These are phyloP conservation scores for Dendrostoma leiphaemia DNA, from an alignment of 2,329 filamentous ascomycete species.

Conservation along the genomic window DNA sequence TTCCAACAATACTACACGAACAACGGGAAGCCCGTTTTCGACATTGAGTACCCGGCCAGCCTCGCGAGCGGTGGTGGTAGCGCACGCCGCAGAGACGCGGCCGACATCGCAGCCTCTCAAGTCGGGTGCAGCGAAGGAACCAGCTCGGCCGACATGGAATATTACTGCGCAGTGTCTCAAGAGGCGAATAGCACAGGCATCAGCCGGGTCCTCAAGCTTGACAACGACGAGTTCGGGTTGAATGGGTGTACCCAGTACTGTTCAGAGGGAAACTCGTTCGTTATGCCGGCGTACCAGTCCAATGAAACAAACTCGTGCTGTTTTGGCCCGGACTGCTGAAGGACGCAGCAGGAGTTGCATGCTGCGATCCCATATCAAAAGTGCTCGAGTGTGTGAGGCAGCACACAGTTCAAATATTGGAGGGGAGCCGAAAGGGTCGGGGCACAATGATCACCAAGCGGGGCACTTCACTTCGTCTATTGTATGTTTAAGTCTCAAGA, in stretches of 20 bases:
- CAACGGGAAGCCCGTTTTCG: conserved; percentile 15
- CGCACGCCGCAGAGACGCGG: background rate
- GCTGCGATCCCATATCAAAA: too few relatives aligned
- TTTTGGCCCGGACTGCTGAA: background rate
- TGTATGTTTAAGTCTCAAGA: too few relatives aligned
- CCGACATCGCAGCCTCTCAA: background rate
- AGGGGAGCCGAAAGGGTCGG: too few relatives aligned
- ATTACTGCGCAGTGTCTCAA: conserved; percentile 5
- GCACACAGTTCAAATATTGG: too few relatives aligned
- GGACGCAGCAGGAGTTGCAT: background rate
- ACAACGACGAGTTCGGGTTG: conserved; percentile 14
- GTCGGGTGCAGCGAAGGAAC: conserved; percentile 3
- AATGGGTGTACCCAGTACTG: conserved; percentile 18
- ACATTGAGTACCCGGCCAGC: conserved; percentile 16
- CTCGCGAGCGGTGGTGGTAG: conserved; percentile 3
- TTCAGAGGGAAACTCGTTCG: conserved; percentile 2
- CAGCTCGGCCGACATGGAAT: background rate
- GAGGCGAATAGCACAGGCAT: background rate
- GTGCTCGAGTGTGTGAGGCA: too few relatives aligned
- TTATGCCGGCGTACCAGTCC: conserved; percentile 9
- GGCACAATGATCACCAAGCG: too few relatives aligned
- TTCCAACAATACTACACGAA: conserved; percentile 11
- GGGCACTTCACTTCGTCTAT: too few relatives aligned
- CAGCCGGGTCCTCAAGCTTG: conserved; percentile 18
- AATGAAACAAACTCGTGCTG: conserved; percentile 15